A percentile compares a stretch with the other conserved stretches of the same genome.
These are phyloP conservation scores for Dictyostelium firmibasis DNA, from an alignment of 78 protist species.

Conservation along the genomic window DNA sequence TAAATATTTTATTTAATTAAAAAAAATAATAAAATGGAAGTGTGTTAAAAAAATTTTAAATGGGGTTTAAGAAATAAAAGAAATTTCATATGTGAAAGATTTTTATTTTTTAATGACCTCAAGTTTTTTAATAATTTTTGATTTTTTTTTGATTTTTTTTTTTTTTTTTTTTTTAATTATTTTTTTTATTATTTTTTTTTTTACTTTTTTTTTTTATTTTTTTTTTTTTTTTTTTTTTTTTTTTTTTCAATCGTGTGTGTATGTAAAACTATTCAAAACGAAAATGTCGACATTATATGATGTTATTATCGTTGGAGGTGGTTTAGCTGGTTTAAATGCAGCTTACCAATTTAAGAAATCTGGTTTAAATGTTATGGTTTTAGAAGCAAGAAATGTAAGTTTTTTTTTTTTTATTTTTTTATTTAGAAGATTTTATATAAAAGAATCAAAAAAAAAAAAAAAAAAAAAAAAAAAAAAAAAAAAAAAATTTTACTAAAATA, in stretches of 20 bases:
- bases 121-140: neutral
- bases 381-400: conserved; percentile 71
- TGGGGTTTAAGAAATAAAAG: neutral
- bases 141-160: neutral
- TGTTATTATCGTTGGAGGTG: conserved; percentile 70
- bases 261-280: neutral
- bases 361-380: conserved; percentile 22
- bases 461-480: neutral
- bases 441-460: neutral
- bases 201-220: neutral
- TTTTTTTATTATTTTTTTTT: neutral
- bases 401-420: too few relatives aligned
- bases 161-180: neutral
- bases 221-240: neutral
- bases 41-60: too few relatives aligned
- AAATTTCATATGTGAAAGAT: neutral
- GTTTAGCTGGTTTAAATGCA: conserved; percentile 66
- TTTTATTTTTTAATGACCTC: neutral
- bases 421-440: too few relatives aligned
- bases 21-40: too few relatives aligned
- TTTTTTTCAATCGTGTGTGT: neutral
- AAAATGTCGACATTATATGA: conserved; percentile 45
- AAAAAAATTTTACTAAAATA: neutral
- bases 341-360: conserved; percentile 31
- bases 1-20: too few relatives aligned